Conservation (phyloP, 1,284 basidiomycete species). For the Cutaneotrichosporon sp. region DNA sequence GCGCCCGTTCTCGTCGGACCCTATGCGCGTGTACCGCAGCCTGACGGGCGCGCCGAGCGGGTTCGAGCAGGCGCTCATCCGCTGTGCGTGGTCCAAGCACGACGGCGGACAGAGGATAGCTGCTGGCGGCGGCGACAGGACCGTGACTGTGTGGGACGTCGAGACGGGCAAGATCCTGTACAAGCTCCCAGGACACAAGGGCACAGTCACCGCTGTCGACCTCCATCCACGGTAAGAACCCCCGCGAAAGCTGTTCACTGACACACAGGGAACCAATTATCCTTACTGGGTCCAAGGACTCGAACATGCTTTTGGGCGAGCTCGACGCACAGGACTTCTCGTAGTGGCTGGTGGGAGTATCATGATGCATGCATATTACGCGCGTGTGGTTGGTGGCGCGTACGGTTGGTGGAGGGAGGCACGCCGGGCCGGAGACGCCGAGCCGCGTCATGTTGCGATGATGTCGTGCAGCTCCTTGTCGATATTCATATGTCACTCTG, state of each 20-base stretch:
- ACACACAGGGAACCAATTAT: slow-evolving; percentile 74
- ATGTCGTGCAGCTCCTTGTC: too few relatives aligned
- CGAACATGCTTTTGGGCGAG: slow-evolving; percentile 82
- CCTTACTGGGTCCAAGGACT: slow-evolving; percentile 80
- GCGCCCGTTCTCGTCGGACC: slow-evolving; percentile 78
- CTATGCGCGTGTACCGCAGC: slow-evolving; percentile 70
- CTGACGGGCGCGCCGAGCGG: slow-evolving; percentile 81
- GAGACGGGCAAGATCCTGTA: slow-evolving; percentile 77
- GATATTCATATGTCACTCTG: too few relatives aligned
- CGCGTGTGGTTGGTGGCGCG: too few relatives aligned
- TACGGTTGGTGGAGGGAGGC: too few relatives aligned
- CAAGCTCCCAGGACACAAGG: slow-evolving; percentile 91
- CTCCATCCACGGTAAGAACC: slow-evolving; percentile 61
- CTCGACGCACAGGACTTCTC: slow-evolving; percentile 56
- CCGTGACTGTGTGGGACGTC: slow-evolving; percentile 87
- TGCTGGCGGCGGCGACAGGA: slow-evolving; percentile 51
- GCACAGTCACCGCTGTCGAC: slow-evolving; percentile 82
- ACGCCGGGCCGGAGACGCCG: too few relatives aligned
- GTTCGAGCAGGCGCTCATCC: slow-evolving; percentile 75
- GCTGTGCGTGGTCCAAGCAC: slow-evolving; percentile 61
- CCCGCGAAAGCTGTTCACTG: too few relatives aligned
- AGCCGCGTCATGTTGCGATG: too few relatives aligned
- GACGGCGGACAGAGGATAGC: slow-evolving; percentile 48
- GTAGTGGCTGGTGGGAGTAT: slow-evolving; percentile 12
- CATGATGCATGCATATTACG: neutral